Base-by-base conservation (phyloP, 371 early-diverging fungal species). In the Mortierella sp. region DNA sequence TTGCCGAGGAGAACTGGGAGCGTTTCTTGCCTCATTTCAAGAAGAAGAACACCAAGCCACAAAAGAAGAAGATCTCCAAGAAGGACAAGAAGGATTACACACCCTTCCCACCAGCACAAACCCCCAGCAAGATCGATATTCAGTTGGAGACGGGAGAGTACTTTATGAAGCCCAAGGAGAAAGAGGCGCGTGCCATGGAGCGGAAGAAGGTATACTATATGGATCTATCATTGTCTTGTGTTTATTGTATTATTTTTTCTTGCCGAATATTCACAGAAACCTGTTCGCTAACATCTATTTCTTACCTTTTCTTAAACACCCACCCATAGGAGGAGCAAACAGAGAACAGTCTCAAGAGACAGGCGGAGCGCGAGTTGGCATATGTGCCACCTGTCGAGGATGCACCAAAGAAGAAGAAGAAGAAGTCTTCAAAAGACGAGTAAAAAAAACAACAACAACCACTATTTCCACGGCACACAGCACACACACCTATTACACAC, bases 1-100 rank as follows among this genome's bases (percentile, higher is more conserved):
- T 99, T 78, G 97, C 97, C 57, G 93, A 95, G 54, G 99, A 99
- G 88, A 95, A 95, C 28, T 99, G 99, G 99, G 99, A 99, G 77
- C 92, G 99, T 72, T 99, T 99, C 91, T 91, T 99, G 72, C 99
- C 99, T 11, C 93, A 98, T 79, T 98, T 99, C 93, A 98, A 98
- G 88, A 99, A 99, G 93, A 94, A 93, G 88, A 96, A 96, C 75
- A 90, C 93, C 81, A 96, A 96, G 89, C 89, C 93, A 57, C 92
- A 94, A 88, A 96, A 95, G 89, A 93, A 93, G 79, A 91, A 92
- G 84, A 80, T 80, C 24, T 70, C 77, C n/a, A 93, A 91, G 89
- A 89, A 91, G 81, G 89, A 91, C 84, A 95, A 95, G 93, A 96
- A 95, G 89, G 95, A 93, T 79, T 90, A 94, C 86, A 94, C 96